A percentile compares a stretch with the other conserved stretches of the same genome.
Conservation (phyloP, 106 monocot genomes). For the Allium fistulosum region DNA sequence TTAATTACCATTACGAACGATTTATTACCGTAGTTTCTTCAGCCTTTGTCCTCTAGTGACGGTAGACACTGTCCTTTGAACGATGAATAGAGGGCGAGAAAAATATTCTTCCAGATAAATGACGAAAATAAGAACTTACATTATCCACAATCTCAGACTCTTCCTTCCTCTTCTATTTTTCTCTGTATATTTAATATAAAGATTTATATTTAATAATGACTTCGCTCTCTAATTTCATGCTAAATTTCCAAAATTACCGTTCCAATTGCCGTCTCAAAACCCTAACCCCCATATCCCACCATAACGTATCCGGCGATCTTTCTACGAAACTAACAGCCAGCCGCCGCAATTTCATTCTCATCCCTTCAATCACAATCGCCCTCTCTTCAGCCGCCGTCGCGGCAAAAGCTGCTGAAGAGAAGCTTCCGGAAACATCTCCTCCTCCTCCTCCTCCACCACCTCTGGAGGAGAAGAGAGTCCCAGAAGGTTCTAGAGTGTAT, state of each 20-base stretch:
- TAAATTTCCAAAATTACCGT: not conserved
- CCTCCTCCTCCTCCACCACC: not conserved
- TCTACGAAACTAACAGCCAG: not conserved
- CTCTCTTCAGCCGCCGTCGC: slow-evolving; percentile 17
- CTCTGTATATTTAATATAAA: too few species aligned
- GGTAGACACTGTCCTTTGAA: too few species aligned
- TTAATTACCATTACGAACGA: too few species aligned
- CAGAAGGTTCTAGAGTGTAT: slow-evolving; percentile 54
- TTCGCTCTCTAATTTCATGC: too few species aligned
- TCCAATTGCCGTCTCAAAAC: slow-evolving; percentile 6
- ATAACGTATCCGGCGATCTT: not conserved
- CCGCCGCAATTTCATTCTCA: slow-evolving; percentile 45
- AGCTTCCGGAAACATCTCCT: slow-evolving; percentile 8
- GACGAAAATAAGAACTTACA: too few species aligned
- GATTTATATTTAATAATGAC: too few species aligned
- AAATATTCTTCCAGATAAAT: too few species aligned
- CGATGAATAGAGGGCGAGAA: too few species aligned
- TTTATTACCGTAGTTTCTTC: too few species aligned
- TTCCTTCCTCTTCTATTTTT: too few species aligned
- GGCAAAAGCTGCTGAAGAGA: slow-evolving; percentile 29
- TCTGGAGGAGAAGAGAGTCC: slow-evolving; percentile 19
- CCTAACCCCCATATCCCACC: slow-evolving; percentile 4
- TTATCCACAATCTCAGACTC: too few species aligned
- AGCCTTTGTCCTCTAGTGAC: too few species aligned
- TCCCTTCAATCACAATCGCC: slow-evolving; percentile 40